A percentile compares a stretch with the other conserved stretches of the same genome.
These are phyloP conservation scores for Hirsutella minnesotensis DNA, from an alignment of 2,329 filamentous ascomycete species.

Conservation along the genomic window DNA sequence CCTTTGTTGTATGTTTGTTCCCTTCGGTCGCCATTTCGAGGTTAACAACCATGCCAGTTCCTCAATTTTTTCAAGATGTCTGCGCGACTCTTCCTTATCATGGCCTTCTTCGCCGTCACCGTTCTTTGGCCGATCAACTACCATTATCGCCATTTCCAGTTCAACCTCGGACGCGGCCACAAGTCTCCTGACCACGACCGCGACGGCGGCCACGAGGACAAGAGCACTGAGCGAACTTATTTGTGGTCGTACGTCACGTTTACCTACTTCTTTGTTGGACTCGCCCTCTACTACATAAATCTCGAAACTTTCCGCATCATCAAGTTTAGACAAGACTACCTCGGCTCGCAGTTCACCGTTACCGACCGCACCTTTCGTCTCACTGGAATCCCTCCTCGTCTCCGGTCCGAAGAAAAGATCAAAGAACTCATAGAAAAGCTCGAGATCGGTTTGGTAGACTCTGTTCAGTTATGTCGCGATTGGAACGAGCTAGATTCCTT, in stretches of 20 bases:
- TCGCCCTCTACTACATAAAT: conserved; percentile 75
- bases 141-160: conserved; percentile 32
- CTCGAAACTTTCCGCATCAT: conserved; percentile 78
- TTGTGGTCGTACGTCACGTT: conserved; percentile 94
- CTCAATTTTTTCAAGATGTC: conserved; percentile 94
- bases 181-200: conserved; percentile 4
- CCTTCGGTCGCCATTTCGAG: neutral
- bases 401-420: conserved; percentile 73
- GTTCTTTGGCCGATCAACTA: conserved; percentile 81
- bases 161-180: neutral
- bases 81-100: conserved; percentile 66
- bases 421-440: conserved; percentile 79
- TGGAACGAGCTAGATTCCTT: conserved; percentile 74
- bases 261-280: conserved; percentile 76
- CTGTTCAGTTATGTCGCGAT: conserved; percentile 72
- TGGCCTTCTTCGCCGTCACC: conserved; percentile 69
- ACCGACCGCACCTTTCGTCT: conserved; percentile 89
- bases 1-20: conserved; percentile 60
- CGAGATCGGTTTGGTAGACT: conserved; percentile 81
- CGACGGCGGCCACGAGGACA: conserved; percentile 22
- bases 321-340: conserved; percentile 73
- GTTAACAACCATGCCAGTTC: conserved; percentile 37
- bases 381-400: conserved; percentile 70
- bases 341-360: conserved; percentile 88
- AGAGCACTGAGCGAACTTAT: conserved; percentile 34